Percentiles rank a stretch among this genome's conserved stretches.
Conservation (phyloP, 208 protist genomes). For the Acanthamoeba triangularis region DNA sequence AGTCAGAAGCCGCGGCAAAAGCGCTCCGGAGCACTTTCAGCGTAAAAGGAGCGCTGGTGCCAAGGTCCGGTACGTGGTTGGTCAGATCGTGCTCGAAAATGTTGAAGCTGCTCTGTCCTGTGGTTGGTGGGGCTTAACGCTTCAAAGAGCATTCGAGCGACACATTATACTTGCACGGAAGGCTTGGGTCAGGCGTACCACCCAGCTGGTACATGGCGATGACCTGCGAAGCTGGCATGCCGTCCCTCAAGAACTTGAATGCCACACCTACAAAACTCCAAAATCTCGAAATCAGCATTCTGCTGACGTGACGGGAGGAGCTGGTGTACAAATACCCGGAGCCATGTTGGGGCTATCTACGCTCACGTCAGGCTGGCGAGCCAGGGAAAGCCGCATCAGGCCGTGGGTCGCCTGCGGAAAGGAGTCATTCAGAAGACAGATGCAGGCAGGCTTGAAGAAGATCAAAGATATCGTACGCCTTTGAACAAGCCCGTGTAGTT, state of each 20-base stretch:
- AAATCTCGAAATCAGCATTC: not conserved
- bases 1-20: slow-evolving; percentile 14
- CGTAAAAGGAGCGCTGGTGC: not conserved
- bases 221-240: not conserved
- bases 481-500: slow-evolving; percentile 71
- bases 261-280: not conserved
- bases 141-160: not conserved
- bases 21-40: not conserved
- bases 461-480: slow-evolving; percentile 2
- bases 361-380: not conserved
- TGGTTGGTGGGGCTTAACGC: not conserved
- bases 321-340: not conserved
- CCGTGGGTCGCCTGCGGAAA: not conserved
- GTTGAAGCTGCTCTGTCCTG: slow-evolving; percentile 56
- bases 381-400: not conserved
- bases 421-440: not conserved
- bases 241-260: slow-evolving; percentile 58
- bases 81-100: slow-evolving; percentile 67
- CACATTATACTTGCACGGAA: too few relatives aligned
- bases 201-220: slow-evolving; percentile 50
- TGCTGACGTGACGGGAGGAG: too few relatives aligned
- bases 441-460: not conserved
- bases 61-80: slow-evolving; percentile 69
- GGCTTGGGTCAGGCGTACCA: not conserved
- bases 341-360: not conserved